Evolutionary conservation across 2,329 filamentous ascomycete species (phyloP).

Genomic region (Claviceps lovelessii): DNA sequence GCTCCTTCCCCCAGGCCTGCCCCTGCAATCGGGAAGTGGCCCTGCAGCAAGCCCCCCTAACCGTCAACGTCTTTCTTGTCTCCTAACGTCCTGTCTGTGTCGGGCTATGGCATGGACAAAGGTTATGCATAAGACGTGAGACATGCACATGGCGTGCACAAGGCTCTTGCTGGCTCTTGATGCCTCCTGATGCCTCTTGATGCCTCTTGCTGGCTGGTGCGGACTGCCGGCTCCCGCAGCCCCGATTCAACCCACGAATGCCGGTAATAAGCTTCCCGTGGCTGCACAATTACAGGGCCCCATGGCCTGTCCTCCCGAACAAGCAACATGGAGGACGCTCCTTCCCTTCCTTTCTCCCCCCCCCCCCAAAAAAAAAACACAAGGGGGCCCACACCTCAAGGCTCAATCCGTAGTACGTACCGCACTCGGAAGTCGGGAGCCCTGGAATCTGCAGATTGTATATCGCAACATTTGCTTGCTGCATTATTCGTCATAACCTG

Average conservation of each 20-base stretch:
- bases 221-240: neutral
- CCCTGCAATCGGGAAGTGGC: slow-evolving; percentile 3
- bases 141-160: neutral
- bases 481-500: neutral
- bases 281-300: neutral
- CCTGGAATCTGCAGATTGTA: too few species aligned
- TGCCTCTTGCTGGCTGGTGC: neutral
- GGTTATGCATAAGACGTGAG: neutral
- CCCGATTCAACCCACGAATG: neutral
- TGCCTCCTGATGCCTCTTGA: neutral
- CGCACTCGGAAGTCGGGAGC: too few species aligned
- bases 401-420: too few species aligned
- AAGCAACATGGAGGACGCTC: neutral
- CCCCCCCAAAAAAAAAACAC: too few species aligned
- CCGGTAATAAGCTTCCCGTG: neutral
- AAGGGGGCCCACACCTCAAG: too few species aligned
- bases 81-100: neutral
- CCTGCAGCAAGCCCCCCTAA: slow-evolving; percentile 1
- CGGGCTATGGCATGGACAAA: neutral
- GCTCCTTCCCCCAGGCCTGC: neutral
- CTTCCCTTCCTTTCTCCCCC: too few species aligned
- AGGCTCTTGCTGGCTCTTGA: neutral
- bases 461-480: neutral
- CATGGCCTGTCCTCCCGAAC: neutral
- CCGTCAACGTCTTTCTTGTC: neutral